Conservation (phyloP, 2,329 filamentous ascomycete species). For the Claviceps pazoutovae region DNA sequence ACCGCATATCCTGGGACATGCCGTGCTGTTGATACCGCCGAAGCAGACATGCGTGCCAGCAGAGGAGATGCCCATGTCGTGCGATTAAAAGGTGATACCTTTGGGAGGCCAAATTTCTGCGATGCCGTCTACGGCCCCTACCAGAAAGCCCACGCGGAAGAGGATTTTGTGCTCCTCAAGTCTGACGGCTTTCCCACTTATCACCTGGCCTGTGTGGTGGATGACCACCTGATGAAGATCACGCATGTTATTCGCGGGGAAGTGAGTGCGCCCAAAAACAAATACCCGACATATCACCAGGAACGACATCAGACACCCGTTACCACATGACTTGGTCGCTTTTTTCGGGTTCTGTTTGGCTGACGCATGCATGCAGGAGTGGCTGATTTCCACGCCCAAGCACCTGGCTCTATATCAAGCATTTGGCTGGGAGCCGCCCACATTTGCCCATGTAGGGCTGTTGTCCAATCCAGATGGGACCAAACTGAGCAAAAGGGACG, state of each 20-base stretch:
- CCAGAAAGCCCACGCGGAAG: constrained; percentile 40
- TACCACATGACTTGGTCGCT: no score
- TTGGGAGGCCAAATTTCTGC: constrained; percentile 46
- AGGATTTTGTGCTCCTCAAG: constrained; percentile 85
- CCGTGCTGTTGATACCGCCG: constrained; percentile 45
- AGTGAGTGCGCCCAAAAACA: constrained; percentile 26
- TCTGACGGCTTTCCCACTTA: constrained; percentile 89
- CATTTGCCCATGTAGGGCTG: constrained; percentile 70
- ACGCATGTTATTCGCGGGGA: constrained; percentile 89
- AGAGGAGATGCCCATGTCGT: constrained; percentile 62
- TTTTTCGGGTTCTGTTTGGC: background rate
- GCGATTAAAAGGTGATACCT: constrained; percentile 50
- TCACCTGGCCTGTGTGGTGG: constrained; percentile 92
- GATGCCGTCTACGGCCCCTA: constrained; percentile 71
- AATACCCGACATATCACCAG: background rate
- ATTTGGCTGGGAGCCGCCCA: constrained; percentile 58
- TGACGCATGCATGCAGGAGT: constrained; percentile 45
- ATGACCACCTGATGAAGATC: constrained; percentile 90
- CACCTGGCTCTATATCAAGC: constrained; percentile 59
- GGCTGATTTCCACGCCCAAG: constrained; percentile 84
- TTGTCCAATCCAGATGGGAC: constrained; percentile 54
- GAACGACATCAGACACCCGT: background rate
- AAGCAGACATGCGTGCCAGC: constrained; percentile 57
- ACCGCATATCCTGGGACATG: constrained; percentile 52
- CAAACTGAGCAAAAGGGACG: constrained; percentile 77